Conservation (phyloP, 1,139 yeast species). For the Kurtzmaniella quercitrusa region DNA sequence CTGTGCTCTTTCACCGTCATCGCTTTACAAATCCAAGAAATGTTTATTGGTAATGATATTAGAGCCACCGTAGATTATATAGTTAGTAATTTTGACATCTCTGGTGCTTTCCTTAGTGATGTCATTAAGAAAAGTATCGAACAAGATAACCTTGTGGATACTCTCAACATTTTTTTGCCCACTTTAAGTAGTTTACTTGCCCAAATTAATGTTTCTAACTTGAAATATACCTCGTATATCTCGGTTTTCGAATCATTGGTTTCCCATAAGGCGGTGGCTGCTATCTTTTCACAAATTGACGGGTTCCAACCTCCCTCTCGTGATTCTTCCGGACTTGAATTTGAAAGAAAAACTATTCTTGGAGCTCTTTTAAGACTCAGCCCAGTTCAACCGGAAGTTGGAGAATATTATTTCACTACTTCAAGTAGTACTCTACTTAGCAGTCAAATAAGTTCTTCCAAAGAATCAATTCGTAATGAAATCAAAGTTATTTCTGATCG, state of each 20-base stretch:
- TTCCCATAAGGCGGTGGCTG: slow-evolving; percentile 58
- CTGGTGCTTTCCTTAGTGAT: slow-evolving; percentile 54
- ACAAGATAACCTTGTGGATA: slow-evolving; percentile 61
- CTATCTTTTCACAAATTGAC: slow-evolving; percentile 52
- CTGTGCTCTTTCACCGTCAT: slow-evolving; percentile 67
- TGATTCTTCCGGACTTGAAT: slow-evolving; percentile 37
- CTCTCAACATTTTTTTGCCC: slow-evolving; percentile 56
- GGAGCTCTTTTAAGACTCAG: slow-evolving; percentile 79
- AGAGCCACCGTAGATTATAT: slow-evolving; percentile 27
- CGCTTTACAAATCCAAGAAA: slow-evolving; percentile 64
- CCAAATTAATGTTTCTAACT: slow-evolving; percentile 37
- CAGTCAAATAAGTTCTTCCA: slow-evolving; percentile 41
- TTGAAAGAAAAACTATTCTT: slow-evolving; percentile 59
- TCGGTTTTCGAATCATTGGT: slow-evolving; percentile 58
- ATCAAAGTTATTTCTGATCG: slow-evolving; percentile 53
- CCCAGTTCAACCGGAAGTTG: slow-evolving; percentile 51
- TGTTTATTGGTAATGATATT: slow-evolving; percentile 47
- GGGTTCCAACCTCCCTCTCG: slow-evolving; percentile 46
- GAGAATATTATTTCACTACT: slow-evolving; percentile 44
- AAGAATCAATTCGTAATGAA: slow-evolving; percentile 57
- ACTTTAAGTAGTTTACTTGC: slow-evolving; percentile 29
- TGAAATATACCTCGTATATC: slow-evolving; percentile 48
- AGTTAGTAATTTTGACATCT: slow-evolving; percentile 24
- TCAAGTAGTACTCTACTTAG: slow-evolving; percentile 33
- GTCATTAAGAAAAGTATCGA: slow-evolving; percentile 57